These are phyloP conservation scores for Thelonectria rubi DNA, from an alignment of 2,329 filamentous ascomycete species.

Conservation along the genomic window DNA sequence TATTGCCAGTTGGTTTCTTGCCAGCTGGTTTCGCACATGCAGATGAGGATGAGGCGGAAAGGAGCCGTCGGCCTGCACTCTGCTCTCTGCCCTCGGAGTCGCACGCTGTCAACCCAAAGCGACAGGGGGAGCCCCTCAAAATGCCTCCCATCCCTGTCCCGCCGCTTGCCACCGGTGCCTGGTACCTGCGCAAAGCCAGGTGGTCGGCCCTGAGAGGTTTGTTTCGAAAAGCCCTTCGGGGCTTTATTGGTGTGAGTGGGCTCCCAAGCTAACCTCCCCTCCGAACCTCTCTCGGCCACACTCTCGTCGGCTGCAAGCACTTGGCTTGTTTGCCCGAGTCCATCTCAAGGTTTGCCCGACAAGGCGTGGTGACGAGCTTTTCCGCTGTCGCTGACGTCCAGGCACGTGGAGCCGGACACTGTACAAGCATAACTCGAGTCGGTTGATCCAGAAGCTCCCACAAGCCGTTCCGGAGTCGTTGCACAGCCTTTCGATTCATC, in stretches of 20 bases:
- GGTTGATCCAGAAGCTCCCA: not conserved
- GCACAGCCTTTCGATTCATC: not conserved
- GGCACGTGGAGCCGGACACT: slow-evolving; percentile 12
- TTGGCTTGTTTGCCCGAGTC: not conserved
- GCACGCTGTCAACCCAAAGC: slow-evolving; percentile 34
- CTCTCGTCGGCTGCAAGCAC: slow-evolving; percentile 17
- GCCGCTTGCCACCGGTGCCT: slow-evolving; percentile 44
- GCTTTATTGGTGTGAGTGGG: slow-evolving; percentile 15
- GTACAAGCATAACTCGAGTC: not conserved
- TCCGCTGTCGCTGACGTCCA: not conserved
- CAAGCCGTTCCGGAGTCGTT: not conserved
- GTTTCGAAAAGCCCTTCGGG: slow-evolving; percentile 33
- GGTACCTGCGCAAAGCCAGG: slow-evolving; percentile 55
- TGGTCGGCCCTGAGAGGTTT: slow-evolving; percentile 51
- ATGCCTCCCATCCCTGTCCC: slow-evolving; percentile 46
- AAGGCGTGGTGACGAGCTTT: not conserved
- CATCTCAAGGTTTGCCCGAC: too few species aligned
- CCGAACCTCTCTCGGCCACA: too few species aligned
- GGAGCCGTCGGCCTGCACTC: too few species aligned
- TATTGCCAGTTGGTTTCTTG: not conserved
- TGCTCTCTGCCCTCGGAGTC: not conserved
- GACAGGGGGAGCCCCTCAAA: slow-evolving; percentile 21
- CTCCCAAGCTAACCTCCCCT: not conserved
- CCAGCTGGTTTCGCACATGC: not conserved
- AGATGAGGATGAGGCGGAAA: not conserved